Base-by-base conservation (phyloP, 2,329 filamentous ascomycete species). In the Stagonosporopsis cucurbitacearum region DNA sequence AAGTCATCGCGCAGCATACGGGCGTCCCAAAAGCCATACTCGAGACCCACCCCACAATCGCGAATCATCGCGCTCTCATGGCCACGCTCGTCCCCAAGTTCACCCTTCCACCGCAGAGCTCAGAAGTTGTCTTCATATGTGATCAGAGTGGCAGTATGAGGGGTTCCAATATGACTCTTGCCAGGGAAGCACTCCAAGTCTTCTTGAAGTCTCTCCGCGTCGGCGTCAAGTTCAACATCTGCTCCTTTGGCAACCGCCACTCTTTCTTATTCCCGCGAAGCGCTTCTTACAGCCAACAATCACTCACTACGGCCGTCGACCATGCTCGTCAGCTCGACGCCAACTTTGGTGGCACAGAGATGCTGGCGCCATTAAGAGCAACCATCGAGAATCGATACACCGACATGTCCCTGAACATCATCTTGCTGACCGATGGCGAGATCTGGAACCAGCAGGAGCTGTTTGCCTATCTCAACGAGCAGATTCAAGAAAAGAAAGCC, bases 81-180 rank as follows among this genome's bases (percentile, higher is more conserved):
- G 78, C 83, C 0, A 90, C 88, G 0, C 77, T 92, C 0, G 87
- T 91, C 0, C 89, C 89, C 2, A 87, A 85, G 58, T 90, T 91
- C 73, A 78, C 79, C n/a, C 75, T 90, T 0, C 84, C 85, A 0
- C 68, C 80, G 0, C 78, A 81, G 8, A 75, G 72, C 17, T 82
- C 82, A 0, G 89, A 92, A 67, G 81, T 92, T 20, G 84, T 92
- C 17, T 91, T 92, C 62, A 76, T 92, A 4, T 88, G 86, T 51
- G 89, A 92, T 69, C 82, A 88, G 47, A 90, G 87, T 52, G 88
- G 87, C 0, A 89, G 86, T 55, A 89, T 89, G 87, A 23, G 20
- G 3, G 67, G 72, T 0, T 59, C 61, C 4, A 83, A 81, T 35
- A 88, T 88, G 1, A 59, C 63, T 0, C 80, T 85, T 28, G 78